Conservation (phyloP, 805 yeast species). For the Brettanomyces anomalus region DNA sequence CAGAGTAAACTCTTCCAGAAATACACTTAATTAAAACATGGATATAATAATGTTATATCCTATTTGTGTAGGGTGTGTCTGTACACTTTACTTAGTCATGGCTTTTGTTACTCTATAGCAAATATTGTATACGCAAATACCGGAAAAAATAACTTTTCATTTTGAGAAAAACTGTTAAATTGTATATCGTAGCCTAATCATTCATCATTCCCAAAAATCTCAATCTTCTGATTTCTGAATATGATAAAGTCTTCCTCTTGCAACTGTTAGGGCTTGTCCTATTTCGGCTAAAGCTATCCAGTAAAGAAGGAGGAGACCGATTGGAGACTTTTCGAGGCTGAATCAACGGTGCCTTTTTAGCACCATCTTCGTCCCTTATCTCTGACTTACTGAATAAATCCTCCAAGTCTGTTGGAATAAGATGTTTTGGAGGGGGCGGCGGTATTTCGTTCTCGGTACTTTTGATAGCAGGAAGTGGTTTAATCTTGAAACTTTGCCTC, state of each 20-base stretch:
- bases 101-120: too few species aligned
- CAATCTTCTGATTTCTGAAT: slow-evolving; percentile 16
- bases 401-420: slow-evolving; percentile 11
- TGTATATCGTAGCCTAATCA: background rate
- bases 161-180: too few species aligned
- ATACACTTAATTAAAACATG: background rate
- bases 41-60: background rate
- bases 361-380: too few species aligned
- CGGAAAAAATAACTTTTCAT: too few species aligned
- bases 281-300: too few species aligned
- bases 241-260: slow-evolving; percentile 7
- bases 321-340: too few species aligned
- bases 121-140: too few species aligned
- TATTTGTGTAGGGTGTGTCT: background rate
- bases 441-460: slow-evolving; percentile 8
- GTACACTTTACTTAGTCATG: background rate
- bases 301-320: too few species aligned
- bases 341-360: too few species aligned
- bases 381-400: slow-evolving; percentile 4
- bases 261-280: background rate
- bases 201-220: slow-evolving; percentile 7
- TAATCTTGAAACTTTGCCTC: slow-evolving; percentile 6
- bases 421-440: slow-evolving; percentile 22
- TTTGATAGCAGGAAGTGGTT: slow-evolving; percentile 5
- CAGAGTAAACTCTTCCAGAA: background rate